Conservation (phyloP, 176 grass and related monocot genomes). For the Juncus inflexus region DNA sequence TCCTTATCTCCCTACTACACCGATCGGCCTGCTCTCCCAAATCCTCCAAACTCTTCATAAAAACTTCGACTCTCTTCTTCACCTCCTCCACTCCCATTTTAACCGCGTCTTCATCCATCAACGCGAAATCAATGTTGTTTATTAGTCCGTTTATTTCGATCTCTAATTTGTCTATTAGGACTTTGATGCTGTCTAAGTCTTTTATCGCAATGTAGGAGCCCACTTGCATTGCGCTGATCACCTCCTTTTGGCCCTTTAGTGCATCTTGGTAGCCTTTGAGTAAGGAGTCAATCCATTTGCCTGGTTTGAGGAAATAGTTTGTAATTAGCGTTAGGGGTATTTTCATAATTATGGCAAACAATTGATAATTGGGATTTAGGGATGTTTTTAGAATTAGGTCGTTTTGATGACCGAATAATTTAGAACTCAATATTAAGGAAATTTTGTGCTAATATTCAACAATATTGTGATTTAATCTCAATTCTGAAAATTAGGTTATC, state of each 20-base stretch:
- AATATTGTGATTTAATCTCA: too few relatives aligned
- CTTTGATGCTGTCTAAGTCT: conserved; percentile 70
- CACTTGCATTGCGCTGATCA: conserved; percentile 41
- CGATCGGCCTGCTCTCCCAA: conserved; percentile 69
- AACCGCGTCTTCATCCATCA: conserved; percentile 61
- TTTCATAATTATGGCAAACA: too few relatives aligned
- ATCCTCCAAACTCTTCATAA: conserved; percentile 82
- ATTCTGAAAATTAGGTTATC: too few relatives aligned
- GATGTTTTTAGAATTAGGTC: too few relatives aligned
- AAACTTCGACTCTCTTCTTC: conserved; percentile 63
- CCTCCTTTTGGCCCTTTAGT: conserved; percentile 25
- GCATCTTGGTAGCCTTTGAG: conserved; percentile 34
- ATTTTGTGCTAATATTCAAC: too few relatives aligned
- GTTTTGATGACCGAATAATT: too few relatives aligned
- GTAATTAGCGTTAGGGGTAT: too few relatives aligned
- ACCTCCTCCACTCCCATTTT: conserved; percentile 73
- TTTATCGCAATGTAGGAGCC: conserved; percentile 64
- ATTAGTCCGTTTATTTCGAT: conserved; percentile 48
- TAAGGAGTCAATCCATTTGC: conserved; percentile 42
- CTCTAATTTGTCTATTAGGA: conserved; percentile 64
- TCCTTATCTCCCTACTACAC: conserved; percentile 86
- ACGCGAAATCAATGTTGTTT: conserved; percentile 51
- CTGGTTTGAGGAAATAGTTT: neutral
- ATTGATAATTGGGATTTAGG: too few relatives aligned
- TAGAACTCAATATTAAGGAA: too few relatives aligned